Evolutionary conservation across 23 red algal genomes (phyloP), one percentile per base, ranked within the genome.

Genomic region (Gracilariopsis chorda): DNA sequence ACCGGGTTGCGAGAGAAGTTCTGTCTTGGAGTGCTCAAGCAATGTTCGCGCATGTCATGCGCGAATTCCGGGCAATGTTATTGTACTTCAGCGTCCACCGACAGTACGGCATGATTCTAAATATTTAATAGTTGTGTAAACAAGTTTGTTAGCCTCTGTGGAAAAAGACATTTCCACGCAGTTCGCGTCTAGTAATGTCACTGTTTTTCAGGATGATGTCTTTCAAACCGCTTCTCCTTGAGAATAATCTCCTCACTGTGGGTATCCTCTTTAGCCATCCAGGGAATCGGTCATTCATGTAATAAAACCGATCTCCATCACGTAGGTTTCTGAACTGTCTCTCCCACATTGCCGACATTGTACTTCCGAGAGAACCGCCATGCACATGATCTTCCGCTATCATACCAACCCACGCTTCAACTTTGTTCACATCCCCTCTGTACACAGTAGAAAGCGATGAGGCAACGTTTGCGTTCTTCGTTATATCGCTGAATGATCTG

Each of bases 221-320:
- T 28, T 40, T 55, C 67, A 88, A 49, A 19, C 62, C 35, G 20
- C 48, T 86, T 27, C 53, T 23, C 30, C 10, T 25, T 24, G 27
- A 51, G 0, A 52, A 23, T 3, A 78, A 29, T 6, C 48, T 35
- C 28, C 72, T 51, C 21, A 86, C 58, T 9, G 57, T 52, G 16
- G 82, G 60, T 27, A 71, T 39, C 17, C 21, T 40, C 17, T 72
- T 36, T 12, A 86, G 48, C 4, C 44, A 53, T 3, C 4, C 6
- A 12, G 72, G 72, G 30, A 78, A 48, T 51, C 72, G 24, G 2
- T 25, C 32, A 39, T 68, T 85, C 81, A 67, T 42, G 51, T 88
- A 91, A 55, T 63, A 92, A 27, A 92, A 92, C 30, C 78, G 77
- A 76, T 92, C 89, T 6, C 89, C 89, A 57, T 92, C 89, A 4